phyloP scores from a whole-genome alignment of 2,329 filamentous ascomycete genomes.

The Stachybotrys echinatus region DNA sequence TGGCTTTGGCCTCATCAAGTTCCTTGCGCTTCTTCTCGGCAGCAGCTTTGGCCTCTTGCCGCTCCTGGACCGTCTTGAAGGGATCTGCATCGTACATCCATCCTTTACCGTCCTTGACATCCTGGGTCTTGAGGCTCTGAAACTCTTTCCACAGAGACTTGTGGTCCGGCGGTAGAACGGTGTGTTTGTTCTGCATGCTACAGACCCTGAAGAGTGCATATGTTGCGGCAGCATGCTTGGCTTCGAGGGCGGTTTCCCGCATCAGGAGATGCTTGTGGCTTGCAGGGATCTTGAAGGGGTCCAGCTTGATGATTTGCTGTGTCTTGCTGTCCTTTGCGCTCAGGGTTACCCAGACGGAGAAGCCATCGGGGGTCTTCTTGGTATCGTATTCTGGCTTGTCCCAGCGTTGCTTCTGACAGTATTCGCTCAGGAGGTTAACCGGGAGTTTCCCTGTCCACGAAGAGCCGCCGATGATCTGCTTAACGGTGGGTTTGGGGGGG shows the following conservation, averaged over 20 bases:
- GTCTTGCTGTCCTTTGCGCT: conserved; percentile 76
- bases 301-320: conserved; percentile 65
- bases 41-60: conserved; percentile 69
- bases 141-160: conserved; percentile 91
- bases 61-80: conserved; percentile 73
- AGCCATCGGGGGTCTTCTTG: conserved; percentile 67
- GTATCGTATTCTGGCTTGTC: conserved; percentile 88
- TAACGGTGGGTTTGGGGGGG: conserved; percentile 57
- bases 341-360: conserved; percentile 76
- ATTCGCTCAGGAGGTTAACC: conserved; percentile 87
- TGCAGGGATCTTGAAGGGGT: conserved; percentile 75
- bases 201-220: conserved; percentile 88
- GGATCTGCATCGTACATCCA: conserved; percentile 98
- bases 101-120: conserved; percentile 67
- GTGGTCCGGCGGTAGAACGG: conserved; percentile 88
- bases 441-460: conserved; percentile 98
- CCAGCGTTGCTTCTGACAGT: conserved; percentile 96
- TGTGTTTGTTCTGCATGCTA: conserved; percentile 94
- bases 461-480: conserved; percentile 84
- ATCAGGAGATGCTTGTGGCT: conserved; percentile 70
- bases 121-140: conserved; percentile 71
- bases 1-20: conserved; percentile 60
- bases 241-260: conserved; percentile 79
- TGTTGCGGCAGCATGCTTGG: conserved; percentile 86
- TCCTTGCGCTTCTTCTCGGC: conserved; percentile 78